Base-by-base conservation (phyloP, 768 basidiomycete species). In the Mycena maculata region DNA sequence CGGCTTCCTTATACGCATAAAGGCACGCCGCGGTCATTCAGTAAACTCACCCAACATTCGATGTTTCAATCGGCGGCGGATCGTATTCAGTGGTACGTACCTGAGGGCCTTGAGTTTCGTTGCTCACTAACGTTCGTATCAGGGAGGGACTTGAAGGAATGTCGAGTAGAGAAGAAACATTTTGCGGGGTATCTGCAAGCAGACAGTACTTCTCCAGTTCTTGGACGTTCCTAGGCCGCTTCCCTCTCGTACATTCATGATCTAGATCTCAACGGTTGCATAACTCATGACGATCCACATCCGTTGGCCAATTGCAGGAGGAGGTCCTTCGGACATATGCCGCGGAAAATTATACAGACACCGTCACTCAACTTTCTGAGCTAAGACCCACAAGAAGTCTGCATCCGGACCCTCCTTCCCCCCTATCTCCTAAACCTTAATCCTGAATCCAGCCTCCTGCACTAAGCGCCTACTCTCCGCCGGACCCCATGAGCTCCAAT, bases 401-500 rank as follows among this genome's bases (percentile, higher is more conserved):
- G n/a, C 36, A 11, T 39, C 58, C 23, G 58, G 47, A 3, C 23
- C 58, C 60, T 61, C 60, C n/a, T 41, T 9, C 28, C 38, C 60
- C 28, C 39, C 48, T 61, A 61, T 41, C 60, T 53, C 60, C n/a
- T n/a, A 38, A 31, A 61, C 39, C 60, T 61, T 39, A 61, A 61
- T 61, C 49, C 38, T 61, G 30, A 61, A 61, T 53, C 60, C 60
- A 16, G 60, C 60, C n/a, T 61, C 49, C 36, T 53, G 38, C n/a
- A 61, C 60, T 31, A 61, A 61, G 48, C 50, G 60, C 27, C 12
- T 61, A 49, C 39, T 42, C 38, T 61, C 60, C 18, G 25, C 49
- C 28, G 60, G 49, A 61, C 60, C 27, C 49, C 49, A 61, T 28
- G 60, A 61, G 60, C 60, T 61, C 60, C 60, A 61, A 61, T 61